Evolutionary conservation across 2,329 filamentous ascomycete genomes (phyloP), one percentile per base, ranked within the genome.

Genomic region (Aciculosporium take): DNA sequence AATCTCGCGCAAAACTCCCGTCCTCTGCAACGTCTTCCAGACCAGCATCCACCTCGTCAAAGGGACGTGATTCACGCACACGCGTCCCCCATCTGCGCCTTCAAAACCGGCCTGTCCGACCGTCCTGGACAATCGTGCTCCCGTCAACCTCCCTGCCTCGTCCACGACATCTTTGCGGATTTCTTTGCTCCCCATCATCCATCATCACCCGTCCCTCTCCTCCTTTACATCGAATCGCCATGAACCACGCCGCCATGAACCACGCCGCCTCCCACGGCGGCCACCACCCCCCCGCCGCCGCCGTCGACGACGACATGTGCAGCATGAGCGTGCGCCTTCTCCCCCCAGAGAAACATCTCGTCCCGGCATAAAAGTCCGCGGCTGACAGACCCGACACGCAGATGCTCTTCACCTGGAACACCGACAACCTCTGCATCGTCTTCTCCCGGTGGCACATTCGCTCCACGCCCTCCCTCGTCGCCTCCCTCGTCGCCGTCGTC

Each of bases 381-480:
- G 33, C 37, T 3, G 43, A 27, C 42, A 17, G 7, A 4, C 20
- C 4, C 7, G 17, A 20, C 25, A 20, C 37, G 17, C 51, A 94
- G 87, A 96, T 95, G 89, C 78, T 96, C 51, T 98, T 98, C 69
- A 96, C 87, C 46, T 98, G 89, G 89, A 78, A 87, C 60, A 89
- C 88, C 3, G 76, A 72, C 43, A 83, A 96, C 65, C 84, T 98
- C 49, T 98, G 91, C 72, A 93, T 98, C 62, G 76, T 98, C 61
- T 98, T 96, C 71, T 74, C 72, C 53, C 77, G 80, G 63, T 98
- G 91, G 91, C 88, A 84, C 64, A 66, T 98, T 61, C 79, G 73
- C 47, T 79, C 80, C 46, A 79, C 79, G 3, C 55, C 74, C 40
- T 82, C 82, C 27, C 80, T 98, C 44, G 54, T 95, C 59, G 61